phyloP scores from a whole-genome alignment of 306 rosid species.

The Spatholobus suberectus region DNA sequence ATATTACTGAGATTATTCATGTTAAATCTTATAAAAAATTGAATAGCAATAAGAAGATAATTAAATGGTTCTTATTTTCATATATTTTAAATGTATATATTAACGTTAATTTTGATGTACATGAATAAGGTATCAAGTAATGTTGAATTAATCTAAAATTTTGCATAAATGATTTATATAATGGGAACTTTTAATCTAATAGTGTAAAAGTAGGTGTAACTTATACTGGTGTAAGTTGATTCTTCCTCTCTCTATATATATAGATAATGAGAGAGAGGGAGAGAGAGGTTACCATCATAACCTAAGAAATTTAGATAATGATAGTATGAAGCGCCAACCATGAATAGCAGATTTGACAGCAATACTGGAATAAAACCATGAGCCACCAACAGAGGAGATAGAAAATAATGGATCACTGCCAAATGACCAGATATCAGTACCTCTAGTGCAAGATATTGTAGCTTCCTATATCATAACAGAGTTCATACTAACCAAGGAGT shows the following conservation, averaged over 20 bases:
- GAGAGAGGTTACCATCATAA: constrained; percentile 78
- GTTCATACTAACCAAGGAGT: constrained; percentile 25
- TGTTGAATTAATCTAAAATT: not conserved
- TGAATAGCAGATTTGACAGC: constrained; percentile 93
- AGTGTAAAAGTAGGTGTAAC: not conserved
- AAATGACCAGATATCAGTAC: constrained; percentile 52
- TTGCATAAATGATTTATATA: not conserved
- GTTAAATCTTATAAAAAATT: not conserved
- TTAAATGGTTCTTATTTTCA: not conserved
- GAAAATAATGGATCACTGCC: constrained; percentile 96
- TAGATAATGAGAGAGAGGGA: not conserved
- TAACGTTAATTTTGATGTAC: not conserved
- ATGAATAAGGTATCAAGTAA: not conserved
- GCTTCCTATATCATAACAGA: constrained; percentile 29
- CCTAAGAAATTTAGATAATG: constrained; percentile 99
- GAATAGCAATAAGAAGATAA: not conserved
- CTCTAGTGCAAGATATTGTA: constrained; percentile 15
- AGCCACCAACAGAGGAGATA: constrained; percentile 93
- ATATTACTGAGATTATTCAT: not conserved
- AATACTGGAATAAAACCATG: constrained; percentile 92
- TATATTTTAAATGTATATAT: not conserved
- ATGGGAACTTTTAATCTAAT: not conserved
- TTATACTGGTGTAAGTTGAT: not conserved
- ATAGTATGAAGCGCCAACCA: constrained; percentile 94
- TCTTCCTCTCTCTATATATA: not conserved